phyloP scores from a whole-genome alignment of 352 stramenopile genomes.

The Phytophthora capsici region DNA sequence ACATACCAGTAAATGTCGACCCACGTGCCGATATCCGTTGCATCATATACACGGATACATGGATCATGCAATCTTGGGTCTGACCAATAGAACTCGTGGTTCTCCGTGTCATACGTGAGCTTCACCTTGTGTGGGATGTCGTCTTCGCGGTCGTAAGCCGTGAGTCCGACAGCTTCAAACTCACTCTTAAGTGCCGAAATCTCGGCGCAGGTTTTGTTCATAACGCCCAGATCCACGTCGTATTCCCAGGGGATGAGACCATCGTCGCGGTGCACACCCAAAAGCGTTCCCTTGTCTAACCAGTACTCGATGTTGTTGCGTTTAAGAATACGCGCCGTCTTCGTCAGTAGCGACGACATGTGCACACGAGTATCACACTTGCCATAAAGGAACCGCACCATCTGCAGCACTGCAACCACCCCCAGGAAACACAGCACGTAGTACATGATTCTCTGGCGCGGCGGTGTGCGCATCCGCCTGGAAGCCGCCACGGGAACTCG shows the following conservation, averaged over 20 bases:
- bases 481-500: slow-evolving; percentile 25
- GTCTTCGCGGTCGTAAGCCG: slow-evolving; percentile 71
- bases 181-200: slow-evolving; percentile 76
- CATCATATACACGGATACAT: slow-evolving; percentile 80
- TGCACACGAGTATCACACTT: slow-evolving; percentile 80
- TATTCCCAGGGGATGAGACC: slow-evolving; percentile 85
- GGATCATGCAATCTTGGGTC: slow-evolving; percentile 76
- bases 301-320: slow-evolving; percentile 79
- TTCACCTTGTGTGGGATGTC: slow-evolving; percentile 85
- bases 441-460: slow-evolving; percentile 35
- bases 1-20: slow-evolving; percentile 88
- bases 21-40: slow-evolving; percentile 62
- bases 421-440: slow-evolving; percentile 40
- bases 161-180: slow-evolving; percentile 65
- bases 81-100: slow-evolving; percentile 83
- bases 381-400: slow-evolving; percentile 64
- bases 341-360: slow-evolving; percentile 74
- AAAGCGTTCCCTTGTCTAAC: slow-evolving; percentile 82
- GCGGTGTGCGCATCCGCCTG: slow-evolving; percentile 13
- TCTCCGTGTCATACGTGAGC: slow-evolving; percentile 86
- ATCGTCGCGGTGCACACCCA: slow-evolving; percentile 71
- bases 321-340: slow-evolving; percentile 68
- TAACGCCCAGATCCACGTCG: slow-evolving; percentile 81
- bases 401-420: slow-evolving; percentile 40
- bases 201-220: slow-evolving; percentile 71